Percentiles rank a stretch among this genome's conserved stretches.
phyloP scores from a whole-genome alignment of 2,329 filamentous ascomycete species.

The Magnaporthiopsis rhizophila region DNA sequence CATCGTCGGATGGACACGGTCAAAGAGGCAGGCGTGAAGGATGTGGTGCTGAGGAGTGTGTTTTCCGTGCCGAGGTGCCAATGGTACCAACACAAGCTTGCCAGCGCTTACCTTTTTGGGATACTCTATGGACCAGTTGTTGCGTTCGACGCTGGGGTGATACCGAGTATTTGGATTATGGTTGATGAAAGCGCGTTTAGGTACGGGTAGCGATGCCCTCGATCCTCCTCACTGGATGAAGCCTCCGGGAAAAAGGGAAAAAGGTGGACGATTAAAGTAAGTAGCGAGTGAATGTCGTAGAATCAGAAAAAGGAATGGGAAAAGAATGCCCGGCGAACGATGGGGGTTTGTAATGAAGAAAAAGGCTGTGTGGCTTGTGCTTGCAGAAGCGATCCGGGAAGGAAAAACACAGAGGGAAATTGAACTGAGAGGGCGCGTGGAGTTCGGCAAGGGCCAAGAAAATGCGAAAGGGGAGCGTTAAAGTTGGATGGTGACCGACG shows the following conservation, averaged over 20 bases:
- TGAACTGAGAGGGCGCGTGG: slow-evolving; percentile 1
- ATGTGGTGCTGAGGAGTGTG: not conserved
- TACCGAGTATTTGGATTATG: not conserved
- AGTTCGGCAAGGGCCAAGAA: not conserved
- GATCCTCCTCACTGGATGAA: not conserved
- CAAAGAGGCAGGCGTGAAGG: too few species aligned
- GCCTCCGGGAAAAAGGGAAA: not conserved
- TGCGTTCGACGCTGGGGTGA: not conserved
- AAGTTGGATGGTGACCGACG: slow-evolving; percentile 6
- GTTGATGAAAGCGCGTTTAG: not conserved
- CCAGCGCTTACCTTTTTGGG: not conserved
- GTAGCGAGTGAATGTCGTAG: slow-evolving; percentile 8
- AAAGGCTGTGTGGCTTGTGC: slow-evolving; percentile 2
- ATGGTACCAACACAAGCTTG: not conserved
- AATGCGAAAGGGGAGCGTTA: slow-evolving; percentile 5
- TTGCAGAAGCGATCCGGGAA: slow-evolving; percentile 4
- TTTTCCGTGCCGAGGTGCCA: not conserved
- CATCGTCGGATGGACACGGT: too few species aligned
- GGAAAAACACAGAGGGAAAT: slow-evolving; percentile 1
- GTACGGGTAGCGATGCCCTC: not conserved
- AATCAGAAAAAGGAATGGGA: slow-evolving; percentile 3
- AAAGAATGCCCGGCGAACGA: slow-evolving; percentile 8
- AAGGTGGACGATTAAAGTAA: slow-evolving; percentile 6
- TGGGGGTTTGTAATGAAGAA: slow-evolving; percentile 1
- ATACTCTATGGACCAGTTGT: not conserved